Conservation (phyloP, 768 basidiomycete genomes). For the Phallus indusiatus region DNA sequence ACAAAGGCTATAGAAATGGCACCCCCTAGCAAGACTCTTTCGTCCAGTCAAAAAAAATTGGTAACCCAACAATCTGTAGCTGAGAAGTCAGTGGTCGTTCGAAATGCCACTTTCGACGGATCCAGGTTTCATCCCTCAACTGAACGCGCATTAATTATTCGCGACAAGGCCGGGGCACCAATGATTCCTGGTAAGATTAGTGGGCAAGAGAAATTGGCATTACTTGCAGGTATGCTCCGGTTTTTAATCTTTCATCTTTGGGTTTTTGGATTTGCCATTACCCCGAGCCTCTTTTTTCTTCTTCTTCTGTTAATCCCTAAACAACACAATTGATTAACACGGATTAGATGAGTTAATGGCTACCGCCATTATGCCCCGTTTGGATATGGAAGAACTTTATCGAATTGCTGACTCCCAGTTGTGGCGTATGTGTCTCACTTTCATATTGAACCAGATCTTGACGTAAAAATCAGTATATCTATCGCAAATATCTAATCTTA, state of each 20-base stretch:
- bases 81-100: background rate
- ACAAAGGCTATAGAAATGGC: background rate
- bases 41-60: background rate
- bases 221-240: constrained; percentile 54
- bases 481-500: constrained; percentile 50
- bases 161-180: constrained; percentile 71
- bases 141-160: constrained; percentile 59
- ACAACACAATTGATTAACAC: constrained; percentile 44
- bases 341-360: constrained; percentile 30
- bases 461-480: constrained; percentile 36
- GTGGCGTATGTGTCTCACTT: constrained; percentile 35
- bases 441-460: background rate
- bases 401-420: constrained; percentile 68
- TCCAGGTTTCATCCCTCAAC: constrained; percentile 25
- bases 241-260: constrained; percentile 8
- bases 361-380: constrained; percentile 49
- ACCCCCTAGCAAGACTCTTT: background rate
- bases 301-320: constrained; percentile 30
- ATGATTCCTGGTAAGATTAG: constrained; percentile 48
- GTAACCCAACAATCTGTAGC: background rate
- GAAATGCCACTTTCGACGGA: background rate
- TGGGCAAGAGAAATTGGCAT: constrained; percentile 73
- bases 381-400: constrained; percentile 51
- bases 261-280: constrained; percentile 8
- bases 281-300: constrained; percentile 5